phyloP scores from a whole-genome alignment of 2,329 filamentous ascomycete species.

The Scolecobasidium constrictum region DNA sequence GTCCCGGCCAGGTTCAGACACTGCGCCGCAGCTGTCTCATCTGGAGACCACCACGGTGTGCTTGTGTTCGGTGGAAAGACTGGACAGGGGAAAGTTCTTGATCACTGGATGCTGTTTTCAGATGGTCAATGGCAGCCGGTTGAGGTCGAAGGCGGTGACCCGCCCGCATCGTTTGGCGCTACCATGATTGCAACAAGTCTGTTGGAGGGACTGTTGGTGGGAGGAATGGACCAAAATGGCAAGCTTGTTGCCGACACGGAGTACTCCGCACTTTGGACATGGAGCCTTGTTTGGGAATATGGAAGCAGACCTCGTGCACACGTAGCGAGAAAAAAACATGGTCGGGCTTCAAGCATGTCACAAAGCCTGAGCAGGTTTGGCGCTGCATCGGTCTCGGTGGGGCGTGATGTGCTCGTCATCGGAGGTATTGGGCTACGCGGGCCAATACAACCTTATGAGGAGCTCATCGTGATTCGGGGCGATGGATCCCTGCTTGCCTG shows the following conservation, averaged over 20 bases:
- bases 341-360: not conserved
- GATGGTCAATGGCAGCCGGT: conserved; percentile 34
- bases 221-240: conserved; percentile 50
- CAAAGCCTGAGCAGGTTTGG: conserved; percentile 32
- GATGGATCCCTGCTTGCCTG: conserved; percentile 12
- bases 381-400: conserved; percentile 36
- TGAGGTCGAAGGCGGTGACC: conserved; percentile 22
- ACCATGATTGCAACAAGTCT: conserved; percentile 35
- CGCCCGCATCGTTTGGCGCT: conserved; percentile 39
- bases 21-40: conserved; percentile 40
- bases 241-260: conserved; percentile 13
- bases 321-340: conserved; percentile 13
- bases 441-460: conserved; percentile 36
- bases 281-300: not conserved
- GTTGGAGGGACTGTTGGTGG: conserved; percentile 52
- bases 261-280: not conserved
- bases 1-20: conserved; percentile 68
- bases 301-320: too few species aligned
- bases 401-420: conserved; percentile 37
- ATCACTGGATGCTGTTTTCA: conserved; percentile 35
- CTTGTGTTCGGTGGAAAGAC: conserved; percentile 36
- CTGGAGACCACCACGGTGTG: conserved; percentile 27
- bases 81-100: conserved; percentile 28
- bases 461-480: conserved; percentile 32
- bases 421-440: conserved; percentile 39